Evolutionary conservation across 176 grass and related monocot species (phyloP), one percentile per base, ranked within the genome.

Genomic region (Hyparrhenia diplandra): DNA sequence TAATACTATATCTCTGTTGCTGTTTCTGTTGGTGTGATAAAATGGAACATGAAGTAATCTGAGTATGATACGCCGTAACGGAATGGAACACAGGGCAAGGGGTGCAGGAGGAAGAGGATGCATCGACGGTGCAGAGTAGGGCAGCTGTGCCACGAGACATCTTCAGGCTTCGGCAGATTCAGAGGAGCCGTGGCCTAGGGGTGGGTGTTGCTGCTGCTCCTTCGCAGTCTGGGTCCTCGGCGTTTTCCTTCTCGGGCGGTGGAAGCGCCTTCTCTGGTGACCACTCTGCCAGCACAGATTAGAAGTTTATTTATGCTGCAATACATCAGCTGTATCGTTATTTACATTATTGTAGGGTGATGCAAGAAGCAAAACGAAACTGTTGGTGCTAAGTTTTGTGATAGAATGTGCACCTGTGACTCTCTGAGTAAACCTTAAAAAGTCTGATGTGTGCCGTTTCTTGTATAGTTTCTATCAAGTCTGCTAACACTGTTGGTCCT

Each of bases 81-180:
- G 42, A 98, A 52, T 73, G 13, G 14, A 37, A 65, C 75, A 32
- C 51, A 98, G 96, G 96, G 73, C 74, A 88, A 78, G 86, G 88
- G 41, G 87, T 47, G 35, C 87, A 98, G 89, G 92, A 98, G 42
- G 95, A 98, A 51, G 96, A 91, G 52, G 92, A 98, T 14, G 78
- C 75, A 0, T 78, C 63, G 0, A 81, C 82, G 0, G 84, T 81
- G 32, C 88, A 95, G 78, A 98, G 64, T 67, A 90, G 82, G 57
- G 84, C 88, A 41, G 82, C 87, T 18, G 69, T 88, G 43, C 95
- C 92, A 10, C 82, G 73, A 52, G 95, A 98, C 18, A 85, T 98
- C 69, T 98, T 98, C 82, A 95, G 88, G 85, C 88, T 98, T 46
- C 74, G 95, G 63, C 95, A 98, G 71, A 95, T 98, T 41, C 95